These are phyloP conservation scores for Jamesozyma lodderae DNA, from an alignment of 805 yeast genomes.

Conservation along the genomic window DNA sequence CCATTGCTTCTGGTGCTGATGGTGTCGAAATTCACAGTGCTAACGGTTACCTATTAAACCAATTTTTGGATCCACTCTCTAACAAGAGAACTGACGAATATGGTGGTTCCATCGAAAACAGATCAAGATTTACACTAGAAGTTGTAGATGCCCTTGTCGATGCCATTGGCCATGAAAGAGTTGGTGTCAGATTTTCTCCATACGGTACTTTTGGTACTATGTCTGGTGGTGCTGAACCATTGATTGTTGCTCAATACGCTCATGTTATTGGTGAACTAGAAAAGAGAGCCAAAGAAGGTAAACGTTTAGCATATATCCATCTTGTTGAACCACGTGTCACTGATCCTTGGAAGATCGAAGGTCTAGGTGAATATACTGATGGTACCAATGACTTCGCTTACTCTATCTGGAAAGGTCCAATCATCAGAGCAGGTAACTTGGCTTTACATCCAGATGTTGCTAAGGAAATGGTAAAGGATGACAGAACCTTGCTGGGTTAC, in stretches of 20 bases:
- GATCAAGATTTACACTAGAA: not conserved
- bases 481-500: not conserved
- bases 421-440: slow-evolving; percentile 34
- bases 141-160: slow-evolving; percentile 31
- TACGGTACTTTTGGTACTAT: slow-evolving; percentile 42
- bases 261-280: slow-evolving; percentile 34
- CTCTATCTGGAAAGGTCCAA: slow-evolving; percentile 36
- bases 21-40: not conserved
- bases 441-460: slow-evolving; percentile 19
- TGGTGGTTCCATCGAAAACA: not conserved
- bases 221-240: slow-evolving; percentile 29
- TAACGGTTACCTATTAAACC: slow-evolving; percentile 16
- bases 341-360: slow-evolving; percentile 14
- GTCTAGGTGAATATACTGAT: slow-evolving; percentile 20
- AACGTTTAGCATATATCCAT: slow-evolving; percentile 34
- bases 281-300: slow-evolving; percentile 27
- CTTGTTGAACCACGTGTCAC: slow-evolving; percentile 39
- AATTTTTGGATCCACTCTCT: not conserved
- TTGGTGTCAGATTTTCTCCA: slow-evolving; percentile 20
- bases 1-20: not conserved
- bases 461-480: not conserved
- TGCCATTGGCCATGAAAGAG: not conserved
- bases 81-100: not conserved
- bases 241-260: slow-evolving; percentile 29
- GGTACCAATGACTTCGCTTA: slow-evolving; percentile 31